phyloP scores from a whole-genome alignment of 495 filamentous ascomycete species.

The Talaromyces liani region DNA sequence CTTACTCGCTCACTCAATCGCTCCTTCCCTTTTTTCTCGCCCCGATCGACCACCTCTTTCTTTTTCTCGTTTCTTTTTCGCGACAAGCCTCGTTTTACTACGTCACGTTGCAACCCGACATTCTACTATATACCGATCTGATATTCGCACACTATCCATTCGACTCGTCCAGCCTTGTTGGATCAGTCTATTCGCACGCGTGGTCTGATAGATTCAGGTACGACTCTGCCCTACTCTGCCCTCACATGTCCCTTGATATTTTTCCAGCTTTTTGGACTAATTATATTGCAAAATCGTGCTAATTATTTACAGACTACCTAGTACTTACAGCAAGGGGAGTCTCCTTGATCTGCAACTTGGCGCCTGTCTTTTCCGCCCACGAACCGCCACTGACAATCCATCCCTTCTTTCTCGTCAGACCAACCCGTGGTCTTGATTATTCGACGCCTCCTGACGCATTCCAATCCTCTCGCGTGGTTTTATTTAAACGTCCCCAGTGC shows the following conservation, averaged over 20 bases:
- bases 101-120: not conserved
- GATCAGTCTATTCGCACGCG: not conserved
- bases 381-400: conserved; percentile 5
- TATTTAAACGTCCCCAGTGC: not conserved
- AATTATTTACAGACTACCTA: not conserved
- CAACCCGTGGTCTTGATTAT: not conserved
- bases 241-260: not conserved
- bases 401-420: not conserved
- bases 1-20: not conserved
- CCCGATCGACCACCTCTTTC: not conserved
- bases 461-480: not conserved
- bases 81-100: not conserved
- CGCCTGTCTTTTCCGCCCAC: conserved; percentile 7
- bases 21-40: not conserved
- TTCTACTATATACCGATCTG: not conserved
- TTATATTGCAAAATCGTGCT: not conserved
- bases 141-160: not conserved
- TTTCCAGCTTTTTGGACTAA: not conserved
- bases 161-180: not conserved
- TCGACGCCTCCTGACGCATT: conserved; percentile 4
- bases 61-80: not conserved
- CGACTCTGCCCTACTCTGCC: not conserved
- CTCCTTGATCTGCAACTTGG: conserved; percentile 5
- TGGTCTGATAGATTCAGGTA: not conserved
- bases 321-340: not conserved